Base-by-base conservation (phyloP, 768 basidiomycete species). In the Sporobolomyces phaffii region DNA sequence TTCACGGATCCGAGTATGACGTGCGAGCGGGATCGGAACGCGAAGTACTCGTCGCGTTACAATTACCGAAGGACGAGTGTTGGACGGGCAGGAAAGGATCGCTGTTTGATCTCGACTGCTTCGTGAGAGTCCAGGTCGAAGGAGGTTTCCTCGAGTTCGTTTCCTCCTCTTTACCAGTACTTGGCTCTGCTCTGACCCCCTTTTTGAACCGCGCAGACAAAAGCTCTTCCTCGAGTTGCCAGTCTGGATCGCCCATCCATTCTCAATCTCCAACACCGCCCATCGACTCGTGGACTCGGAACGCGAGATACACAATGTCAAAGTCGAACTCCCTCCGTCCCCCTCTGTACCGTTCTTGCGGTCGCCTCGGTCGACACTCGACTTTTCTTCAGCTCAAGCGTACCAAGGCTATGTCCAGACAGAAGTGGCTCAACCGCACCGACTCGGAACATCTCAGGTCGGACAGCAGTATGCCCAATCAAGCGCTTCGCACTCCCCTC, bases 141-240 rank as follows among this genome's bases (percentile, higher is more conserved):
- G 66, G 72, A 36, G 65, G 68, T 1, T 70, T 65, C 47, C 34
- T 69, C 13, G 43, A 58, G 72, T 72, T 24, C 17, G 68, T 64
- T 11, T 17, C 29, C 9, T 60, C 7, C 6, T n/a, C n/a, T n/a
- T n/a, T n/a, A n/a, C n/a, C n/a, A n/a, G n/a, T n/a, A n/a, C n/a
- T n/a, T n/a, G n/a, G n/a, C n/a, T n/a, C n/a, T n/a, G n/a, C n/a
- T n/a, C 36, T 13, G 6, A 34, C 14, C 43, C n/a, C 1, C 7
- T 40, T 18, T 56, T 11, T 18, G 10, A n/a, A n/a, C n/a, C n/a
- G n/a, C n/a, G n/a, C 60, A 71, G 69, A 17, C 73, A 70, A 48
- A 49, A 65, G 22, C 62, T 74, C n/a, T 17, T 31, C 17, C 56
- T 75, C 60, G 74, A 75, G 53, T 29, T 75, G 1, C 74, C 74